Base-by-base conservation (phyloP, 2,329 filamentous ascomycete species). In the Nannizziopsis barbatae region DNA sequence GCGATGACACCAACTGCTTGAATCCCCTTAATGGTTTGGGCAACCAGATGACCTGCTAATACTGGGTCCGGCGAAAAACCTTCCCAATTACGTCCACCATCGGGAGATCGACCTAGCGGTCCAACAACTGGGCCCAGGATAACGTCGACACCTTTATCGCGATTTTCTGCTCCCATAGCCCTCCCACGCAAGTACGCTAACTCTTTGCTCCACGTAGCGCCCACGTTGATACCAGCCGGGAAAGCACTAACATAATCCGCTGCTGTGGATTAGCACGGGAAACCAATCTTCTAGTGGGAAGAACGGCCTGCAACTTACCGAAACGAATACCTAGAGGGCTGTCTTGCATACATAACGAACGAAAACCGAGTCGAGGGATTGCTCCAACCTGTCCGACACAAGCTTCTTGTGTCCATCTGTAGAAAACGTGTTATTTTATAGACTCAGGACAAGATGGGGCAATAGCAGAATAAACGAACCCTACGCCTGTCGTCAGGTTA, bases 401-500 rank as follows among this genome's bases (percentile, higher is more conserved):
- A 54, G 76, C 73, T 52, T 85, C 84, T 43, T 76, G 70, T 64
- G 75, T 64, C 82, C 82, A 86, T 38, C 79, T 80, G 45, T 11
- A 15, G 20, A 30, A 14, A 44, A 40, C 35, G 37, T 10, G 40
- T 14, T n/a, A 2, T 18, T 9, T 37, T 30, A 4, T 35, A 9
- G 18, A 5, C 10, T 41, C 17, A 40, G 17, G 14, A 15, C 14
- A 15, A 8, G 22, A 40, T 9, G 6, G 11, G n/a, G 33, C 12
- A 33, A 22, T 22, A 14, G 5, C 32, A 18, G 11, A 32, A 12
- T 5, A 3, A 56, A 69, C 80, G 65, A 69, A 90, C 77, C 88
- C 88, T 54, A 84, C 78, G 64, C 90, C 90, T 0, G 89, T 95
- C 2, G 90, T 96, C 55, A 98, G 65, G 65, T 96, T 96, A 66